Percentiles rank a stretch among this genome's conserved stretches.
These are phyloP conservation scores for Daldinia caldariorum DNA, from an alignment of 495 filamentous ascomycete species.

Conservation along the genomic window DNA sequence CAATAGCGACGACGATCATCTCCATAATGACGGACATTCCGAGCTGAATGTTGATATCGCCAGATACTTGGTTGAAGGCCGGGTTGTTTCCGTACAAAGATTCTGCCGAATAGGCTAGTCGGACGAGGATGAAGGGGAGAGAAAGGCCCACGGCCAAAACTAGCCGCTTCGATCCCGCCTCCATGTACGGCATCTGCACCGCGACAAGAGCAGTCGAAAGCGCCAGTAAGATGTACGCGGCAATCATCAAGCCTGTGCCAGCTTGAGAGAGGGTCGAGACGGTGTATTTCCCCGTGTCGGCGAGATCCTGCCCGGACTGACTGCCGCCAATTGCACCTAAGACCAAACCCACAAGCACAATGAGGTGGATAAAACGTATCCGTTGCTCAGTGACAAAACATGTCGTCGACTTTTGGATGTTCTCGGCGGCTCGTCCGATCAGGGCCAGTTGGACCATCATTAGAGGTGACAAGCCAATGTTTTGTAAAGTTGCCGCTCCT, in stretches of 20 bases:
- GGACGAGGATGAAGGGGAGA: conserved; percentile 53
- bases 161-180: conserved; percentile 50
- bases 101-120: conserved; percentile 48
- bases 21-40: conserved; percentile 53
- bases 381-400: conserved; percentile 37
- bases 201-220: conserved; percentile 37
- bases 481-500: conserved; percentile 46
- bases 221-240: conserved; percentile 43
- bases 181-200: conserved; percentile 37
- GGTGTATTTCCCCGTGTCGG: conserved; percentile 30
- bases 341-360: conserved; percentile 46
- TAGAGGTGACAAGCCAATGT: conserved; percentile 49
- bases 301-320: conserved; percentile 19
- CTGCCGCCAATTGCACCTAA: conserved; percentile 49
- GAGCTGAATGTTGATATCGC: conserved; percentile 42
- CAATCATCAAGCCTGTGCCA: conserved; percentile 46
- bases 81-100: conserved; percentile 41
- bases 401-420: conserved; percentile 26
- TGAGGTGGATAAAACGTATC: conserved; percentile 41
- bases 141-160: conserved; percentile 46
- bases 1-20: conserved; percentile 48
- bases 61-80: conserved; percentile 44
- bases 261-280: conserved; percentile 43
- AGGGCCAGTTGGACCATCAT: conserved; percentile 47
- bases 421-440: conserved; percentile 43